phyloP scores from a whole-genome alignment of 805 yeast genomes.

The Priceomyces melissophilus region DNA sequence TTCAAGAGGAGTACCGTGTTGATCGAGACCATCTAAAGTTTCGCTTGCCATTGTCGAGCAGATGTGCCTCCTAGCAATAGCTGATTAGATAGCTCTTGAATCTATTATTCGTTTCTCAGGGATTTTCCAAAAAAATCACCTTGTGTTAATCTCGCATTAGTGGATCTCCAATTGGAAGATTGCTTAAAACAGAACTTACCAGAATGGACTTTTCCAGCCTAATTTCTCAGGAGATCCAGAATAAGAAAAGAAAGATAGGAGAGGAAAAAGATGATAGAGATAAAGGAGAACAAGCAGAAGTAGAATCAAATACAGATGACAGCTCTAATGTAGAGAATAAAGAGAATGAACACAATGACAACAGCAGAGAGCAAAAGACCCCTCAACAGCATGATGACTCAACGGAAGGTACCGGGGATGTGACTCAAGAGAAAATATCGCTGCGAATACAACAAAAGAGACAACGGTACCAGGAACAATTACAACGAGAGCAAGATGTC shows the following conservation, averaged over 20 bases:
- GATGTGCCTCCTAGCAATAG: no score
- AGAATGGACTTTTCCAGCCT: constrained; percentile 48
- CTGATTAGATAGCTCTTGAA: background rate
- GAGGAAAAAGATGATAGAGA: constrained; percentile 5
- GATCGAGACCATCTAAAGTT: no score
- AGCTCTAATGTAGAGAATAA: constrained; percentile 6
- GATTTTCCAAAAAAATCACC: background rate
- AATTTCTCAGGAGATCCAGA: constrained; percentile 47
- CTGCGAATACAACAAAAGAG: no score
- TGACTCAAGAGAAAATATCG: constrained; percentile 14
- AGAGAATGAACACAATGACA: constrained; percentile 5
- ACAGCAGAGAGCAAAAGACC: no score
- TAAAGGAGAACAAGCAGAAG: background rate
- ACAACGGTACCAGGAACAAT: constrained; percentile 21
- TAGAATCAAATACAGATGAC: background rate
- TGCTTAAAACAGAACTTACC: no score
- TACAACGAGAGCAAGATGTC: constrained; percentile 22
- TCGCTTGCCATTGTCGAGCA: no score
- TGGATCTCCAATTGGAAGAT: background rate
- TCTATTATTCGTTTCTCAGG: background rate
- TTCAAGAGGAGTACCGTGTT: no score
- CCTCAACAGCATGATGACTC: no score
- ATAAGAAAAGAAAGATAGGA: constrained; percentile 30
- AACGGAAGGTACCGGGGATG: constrained; percentile 10
- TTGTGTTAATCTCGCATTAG: constrained; percentile 1